phyloP scores from a whole-genome alignment of 2,329 filamentous ascomycete genomes.

The Fusarium sulawesiense region DNA sequence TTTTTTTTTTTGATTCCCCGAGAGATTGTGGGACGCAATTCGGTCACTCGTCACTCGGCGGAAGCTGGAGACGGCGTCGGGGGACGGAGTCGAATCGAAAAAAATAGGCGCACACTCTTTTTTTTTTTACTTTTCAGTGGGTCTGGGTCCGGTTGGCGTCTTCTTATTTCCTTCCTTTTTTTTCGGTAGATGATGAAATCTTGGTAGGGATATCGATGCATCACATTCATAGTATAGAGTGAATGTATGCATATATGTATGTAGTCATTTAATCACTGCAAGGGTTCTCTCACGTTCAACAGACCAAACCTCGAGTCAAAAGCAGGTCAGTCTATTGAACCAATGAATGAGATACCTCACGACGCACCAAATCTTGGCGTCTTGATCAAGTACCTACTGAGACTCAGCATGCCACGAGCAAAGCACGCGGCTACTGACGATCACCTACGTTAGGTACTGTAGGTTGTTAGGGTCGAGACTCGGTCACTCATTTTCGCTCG shows the following conservation, averaged over 20 bases:
- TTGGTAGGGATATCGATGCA: not conserved
- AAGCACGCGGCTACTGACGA: constrained; percentile 30
- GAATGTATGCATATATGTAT: too few relatives aligned
- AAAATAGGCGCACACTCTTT: constrained; percentile 24
- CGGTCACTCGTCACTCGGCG: constrained; percentile 36
- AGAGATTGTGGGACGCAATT: constrained; percentile 39
- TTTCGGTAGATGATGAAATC: constrained; percentile 1
- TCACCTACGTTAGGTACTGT: constrained; percentile 1
- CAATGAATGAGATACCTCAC: constrained; percentile 11
- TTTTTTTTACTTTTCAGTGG: constrained; percentile 22
- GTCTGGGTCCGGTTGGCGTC: not conserved
- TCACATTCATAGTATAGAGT: not conserved
- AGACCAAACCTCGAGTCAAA: constrained; percentile 28
- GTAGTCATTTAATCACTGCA: constrained; percentile 6
- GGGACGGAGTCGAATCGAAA: constrained; percentile 38
- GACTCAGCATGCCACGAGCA: constrained; percentile 35
- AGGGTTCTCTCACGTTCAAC: constrained; percentile 27
- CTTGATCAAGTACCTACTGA: constrained; percentile 17
- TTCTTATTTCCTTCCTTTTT: not conserved
- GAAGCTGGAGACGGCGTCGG: constrained; percentile 38
- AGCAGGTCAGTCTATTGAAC: not conserved
- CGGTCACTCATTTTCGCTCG: not conserved
- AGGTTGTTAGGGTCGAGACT: not conserved
- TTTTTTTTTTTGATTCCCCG: not conserved
- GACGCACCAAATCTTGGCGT: constrained; percentile 15